Evolutionary conservation across 208 protist genomes (phyloP), one percentile per base, ranked within the genome.

Genomic region (Crithidia mellificae): DNA sequence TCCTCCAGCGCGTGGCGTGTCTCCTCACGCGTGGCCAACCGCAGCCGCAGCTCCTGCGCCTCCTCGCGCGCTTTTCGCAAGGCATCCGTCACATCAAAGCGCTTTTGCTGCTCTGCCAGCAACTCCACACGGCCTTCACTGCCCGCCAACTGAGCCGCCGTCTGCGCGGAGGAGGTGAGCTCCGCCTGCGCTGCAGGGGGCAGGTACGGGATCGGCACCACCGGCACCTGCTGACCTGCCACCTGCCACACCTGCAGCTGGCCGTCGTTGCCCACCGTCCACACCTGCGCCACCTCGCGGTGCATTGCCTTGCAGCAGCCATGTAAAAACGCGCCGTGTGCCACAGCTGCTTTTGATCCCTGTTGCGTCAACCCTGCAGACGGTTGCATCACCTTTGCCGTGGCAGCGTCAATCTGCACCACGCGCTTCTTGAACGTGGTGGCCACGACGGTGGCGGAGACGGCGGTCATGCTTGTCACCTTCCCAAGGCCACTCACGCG

Each of bases 1-100:
- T 39, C 52, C 19, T 92, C 83, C 25, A 86, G 76, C 20, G 66
- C 51, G 20, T 78, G 63, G 17, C 79, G 20, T 20, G 61, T 61
- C 50, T 84, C 67, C 43, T 94, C 81, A 20, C 69, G 38, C 25
- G 41, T 72, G 15, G 55, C 24, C n/a, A 84, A n/a, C 0, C 78
- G 75, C 41, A 91, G 68, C 19, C 84, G 89, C 57, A 91, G 41
- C 74, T 94, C 89, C 56, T 94, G 89, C 30, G 70, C 73, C 72
- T 94, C 89, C 49, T 92, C 81, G 2, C 68, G 72, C 9, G 69
- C 49, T 27, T 59, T 49, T 22, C 72, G 78, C 15, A 94, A 52
- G 34, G 87, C 69, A 36, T 88, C 84, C 36, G 51, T 19, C 8
- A 80, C 20, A 47, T 76, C 41, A 15, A 73, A 36, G 7, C 67